Evolutionary conservation across 345 rosid genomes (phyloP).

Genomic region (Arabidopsis arenosa): DNA sequence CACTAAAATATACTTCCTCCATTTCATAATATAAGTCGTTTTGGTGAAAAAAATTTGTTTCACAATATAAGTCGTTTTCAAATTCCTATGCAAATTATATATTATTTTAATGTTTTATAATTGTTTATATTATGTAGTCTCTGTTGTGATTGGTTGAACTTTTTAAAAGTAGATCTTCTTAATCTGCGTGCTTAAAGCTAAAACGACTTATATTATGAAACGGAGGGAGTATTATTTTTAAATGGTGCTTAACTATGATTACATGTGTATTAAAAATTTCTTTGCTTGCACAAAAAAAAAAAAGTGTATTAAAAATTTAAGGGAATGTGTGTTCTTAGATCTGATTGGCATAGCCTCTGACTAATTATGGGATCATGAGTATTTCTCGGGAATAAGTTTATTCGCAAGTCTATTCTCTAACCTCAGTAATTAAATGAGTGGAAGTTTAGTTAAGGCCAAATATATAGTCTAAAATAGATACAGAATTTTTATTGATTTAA

Average conservation of each 20-base stretch:
- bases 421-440: conserved; percentile 1
- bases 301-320: not conserved
- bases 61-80: too few relatives aligned
- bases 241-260: conserved; percentile 6
- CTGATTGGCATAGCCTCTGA: conserved; percentile 30
- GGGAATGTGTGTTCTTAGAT: not conserved
- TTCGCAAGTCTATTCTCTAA: not conserved
- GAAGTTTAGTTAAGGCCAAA: conserved; percentile 15
- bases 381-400: conserved; percentile 24
- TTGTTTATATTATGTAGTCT: too few relatives aligned
- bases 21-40: too few relatives aligned
- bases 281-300: not conserved
- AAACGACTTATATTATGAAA: too few relatives aligned
- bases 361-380: conserved; percentile 30
- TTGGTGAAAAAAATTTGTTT: too few relatives aligned
- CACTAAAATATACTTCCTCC: too few relatives aligned
- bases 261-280: not conserved
- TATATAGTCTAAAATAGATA: not conserved
- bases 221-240: not conserved
- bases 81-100: too few relatives aligned
- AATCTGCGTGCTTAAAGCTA: too few relatives aligned
- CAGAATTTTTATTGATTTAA: too few relatives aligned
- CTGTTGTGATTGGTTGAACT: too few relatives aligned
- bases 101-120: too few relatives aligned
- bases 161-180: too few relatives aligned